A percentile compares a stretch with the other conserved stretches of the same genome.
These are phyloP conservation scores for Penicillium nordicum DNA, from an alignment of 2,329 filamentous ascomycete species.

Conservation along the genomic window DNA sequence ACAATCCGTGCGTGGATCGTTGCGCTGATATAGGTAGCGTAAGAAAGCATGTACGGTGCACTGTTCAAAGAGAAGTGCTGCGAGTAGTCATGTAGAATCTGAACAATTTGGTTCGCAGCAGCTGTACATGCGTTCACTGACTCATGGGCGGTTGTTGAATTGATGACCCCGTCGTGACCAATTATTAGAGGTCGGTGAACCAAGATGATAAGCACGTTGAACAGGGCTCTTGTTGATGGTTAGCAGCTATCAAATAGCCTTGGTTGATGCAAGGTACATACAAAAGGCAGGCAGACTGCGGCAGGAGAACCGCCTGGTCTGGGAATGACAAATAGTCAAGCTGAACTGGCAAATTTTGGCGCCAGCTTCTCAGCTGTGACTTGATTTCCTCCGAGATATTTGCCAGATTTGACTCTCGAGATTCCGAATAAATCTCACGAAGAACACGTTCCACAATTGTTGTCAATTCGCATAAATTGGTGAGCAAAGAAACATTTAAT, in stretches of 20 bases:
- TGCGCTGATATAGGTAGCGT: conserved; percentile 55
- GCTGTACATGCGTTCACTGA: conserved; percentile 33
- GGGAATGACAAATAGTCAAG: conserved; percentile 23
- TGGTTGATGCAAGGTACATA: not conserved
- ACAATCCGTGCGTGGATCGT: conserved; percentile 54
- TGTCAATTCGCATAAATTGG: conserved; percentile 33
- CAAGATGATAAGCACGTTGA: conserved; percentile 44
- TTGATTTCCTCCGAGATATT: conserved; percentile 21
- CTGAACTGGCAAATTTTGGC: conserved; percentile 20
- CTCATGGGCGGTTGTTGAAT: conserved; percentile 21
- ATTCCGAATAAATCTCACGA: conserved; percentile 30
- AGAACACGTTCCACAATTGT: conserved; percentile 37
- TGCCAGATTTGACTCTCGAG: conserved; percentile 16
- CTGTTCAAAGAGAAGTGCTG: conserved; percentile 41
- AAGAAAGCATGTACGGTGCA: conserved; percentile 49
- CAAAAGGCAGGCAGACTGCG: conserved; percentile 23
- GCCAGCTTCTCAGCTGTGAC: conserved; percentile 23
- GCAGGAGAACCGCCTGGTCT: conserved; percentile 20
- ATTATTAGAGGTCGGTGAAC: conserved; percentile 44
- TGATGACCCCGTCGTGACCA: conserved; percentile 12
- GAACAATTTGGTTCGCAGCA: conserved; percentile 37
- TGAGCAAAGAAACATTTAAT: conserved; percentile 22
- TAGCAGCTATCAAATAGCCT: not conserved
- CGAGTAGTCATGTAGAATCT: conserved; percentile 36
- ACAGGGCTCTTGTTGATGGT: conserved; percentile 27